Conservation (phyloP, 164 flowering plant species). For the Macadamia integrifolia region DNA sequence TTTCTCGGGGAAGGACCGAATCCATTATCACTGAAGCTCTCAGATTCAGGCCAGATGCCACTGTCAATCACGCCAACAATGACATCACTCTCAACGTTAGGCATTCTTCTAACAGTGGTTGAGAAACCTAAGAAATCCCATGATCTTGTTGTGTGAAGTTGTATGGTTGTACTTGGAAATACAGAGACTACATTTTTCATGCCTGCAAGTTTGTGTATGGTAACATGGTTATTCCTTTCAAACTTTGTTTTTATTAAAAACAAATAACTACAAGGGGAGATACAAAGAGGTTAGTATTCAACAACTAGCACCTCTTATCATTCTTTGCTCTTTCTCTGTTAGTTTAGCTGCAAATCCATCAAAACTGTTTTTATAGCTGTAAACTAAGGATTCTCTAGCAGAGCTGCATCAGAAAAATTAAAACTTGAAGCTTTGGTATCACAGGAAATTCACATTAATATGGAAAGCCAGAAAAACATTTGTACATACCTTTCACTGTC, state of each 20-base stretch:
- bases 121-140: constrained; percentile 18
- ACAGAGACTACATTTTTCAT: no score
- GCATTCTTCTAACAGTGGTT: background rate
- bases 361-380: constrained; percentile 63
- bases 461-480: no score
- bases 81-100: constrained; percentile 9
- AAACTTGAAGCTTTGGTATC: no score
- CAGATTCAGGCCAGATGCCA: constrained; percentile 8
- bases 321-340: constrained; percentile 51
- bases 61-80: constrained; percentile 19
- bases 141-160: constrained; percentile 22
- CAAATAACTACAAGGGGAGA: background rate
- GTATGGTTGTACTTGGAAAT: constrained; percentile 32
- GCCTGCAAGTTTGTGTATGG: no score
- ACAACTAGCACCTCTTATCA: constrained; percentile 29
- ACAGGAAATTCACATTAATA: no score
- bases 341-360: constrained; percentile 62
- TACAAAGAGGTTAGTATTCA: background rate
- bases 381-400: constrained; percentile 46
- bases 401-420: no score
- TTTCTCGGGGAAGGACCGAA: no score
- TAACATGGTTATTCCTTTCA: constrained; percentile 26
- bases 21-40: background rate
- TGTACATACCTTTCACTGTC: no score
- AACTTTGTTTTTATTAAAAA: constrained; percentile 23